A percentile compares a stretch with the other conserved stretches of the same genome.
phyloP scores from a whole-genome alignment of 192 early-diverging fungal species.

The Rhizophagus clarus region DNA sequence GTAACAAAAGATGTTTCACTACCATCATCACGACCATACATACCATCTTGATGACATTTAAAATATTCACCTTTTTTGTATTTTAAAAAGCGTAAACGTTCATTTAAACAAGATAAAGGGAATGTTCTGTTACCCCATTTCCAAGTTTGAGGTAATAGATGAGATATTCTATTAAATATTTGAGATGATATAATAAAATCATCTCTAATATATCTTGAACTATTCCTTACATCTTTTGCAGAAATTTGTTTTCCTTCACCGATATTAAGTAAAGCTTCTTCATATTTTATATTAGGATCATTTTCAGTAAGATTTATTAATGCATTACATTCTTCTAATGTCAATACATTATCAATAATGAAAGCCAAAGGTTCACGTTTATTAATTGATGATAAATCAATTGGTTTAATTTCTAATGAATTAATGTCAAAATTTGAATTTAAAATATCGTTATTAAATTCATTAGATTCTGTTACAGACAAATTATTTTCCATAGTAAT shows the following conservation, averaged over 20 bases:
- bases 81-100: slow-evolving; percentile 45
- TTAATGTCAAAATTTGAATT: no score
- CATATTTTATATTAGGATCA: slow-evolving; percentile 28
- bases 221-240: slow-evolving; percentile 1
- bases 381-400: no score
- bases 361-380: slow-evolving; percentile 6
- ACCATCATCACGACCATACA: slow-evolving; percentile 39
- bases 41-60: slow-evolving; percentile 43
- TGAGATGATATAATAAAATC: slow-evolving; percentile 30
- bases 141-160: slow-evolving; percentile 33
- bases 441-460: no score
- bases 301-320: slow-evolving; percentile 39
- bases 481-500: no score
- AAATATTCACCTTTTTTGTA: slow-evolving; percentile 42
- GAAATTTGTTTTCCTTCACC: slow-evolving; percentile 22
- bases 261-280: slow-evolving; percentile 40
- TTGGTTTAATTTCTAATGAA: no score
- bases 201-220: slow-evolving; percentile 39
- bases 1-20: slow-evolving; percentile 41
- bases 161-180: slow-evolving; percentile 36
- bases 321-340: slow-evolving; percentile 41
- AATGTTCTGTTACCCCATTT: background rate
- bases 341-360: slow-evolving; percentile 37
- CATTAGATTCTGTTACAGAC: no score
- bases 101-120: slow-evolving; percentile 42